These are phyloP conservation scores for Gnomoniopsis smithogilvyi DNA, from an alignment of 2,329 filamentous ascomycete species.

Conservation along the genomic window DNA sequence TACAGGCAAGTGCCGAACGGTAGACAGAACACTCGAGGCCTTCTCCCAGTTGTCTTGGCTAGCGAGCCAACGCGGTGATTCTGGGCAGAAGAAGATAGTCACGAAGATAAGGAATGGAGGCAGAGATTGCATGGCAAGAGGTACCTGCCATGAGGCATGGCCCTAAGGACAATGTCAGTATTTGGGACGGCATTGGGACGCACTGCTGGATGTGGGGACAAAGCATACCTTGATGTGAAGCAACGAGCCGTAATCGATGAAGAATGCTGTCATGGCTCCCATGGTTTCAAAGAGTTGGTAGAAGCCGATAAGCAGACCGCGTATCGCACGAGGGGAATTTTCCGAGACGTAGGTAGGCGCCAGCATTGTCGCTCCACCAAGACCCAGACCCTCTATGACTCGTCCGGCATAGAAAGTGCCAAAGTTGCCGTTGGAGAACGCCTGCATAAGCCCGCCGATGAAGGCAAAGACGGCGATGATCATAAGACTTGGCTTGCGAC, in stretches of 20 bases:
- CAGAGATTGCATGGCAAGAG: conserved; percentile 59
- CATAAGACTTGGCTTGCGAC: conserved; percentile 53
- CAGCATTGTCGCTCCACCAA: conserved; percentile 39
- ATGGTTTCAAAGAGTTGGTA: conserved; percentile 46
- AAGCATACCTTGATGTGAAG: conserved; percentile 32
- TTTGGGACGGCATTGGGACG: no score
- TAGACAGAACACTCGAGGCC: conserved; percentile 27
- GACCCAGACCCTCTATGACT: conserved; percentile 46
- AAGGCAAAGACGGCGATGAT: conserved; percentile 52
- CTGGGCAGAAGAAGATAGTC: conserved; percentile 56
- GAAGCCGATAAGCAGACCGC: conserved; percentile 40
- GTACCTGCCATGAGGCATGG: conserved; percentile 32
- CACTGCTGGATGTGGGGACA: no score
- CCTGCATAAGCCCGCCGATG: conserved; percentile 59
- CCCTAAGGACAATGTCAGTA: conserved; percentile 3
- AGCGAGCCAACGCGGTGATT: conserved; percentile 62
- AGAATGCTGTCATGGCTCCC: conserved; percentile 40
- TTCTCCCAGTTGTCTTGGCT: conserved; percentile 64
- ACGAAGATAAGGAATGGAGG: conserved; percentile 51
- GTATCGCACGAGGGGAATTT: conserved; percentile 41
- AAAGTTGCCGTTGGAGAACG: conserved; percentile 53
- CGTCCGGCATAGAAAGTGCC: conserved; percentile 61
- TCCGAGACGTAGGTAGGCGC: conserved; percentile 44
- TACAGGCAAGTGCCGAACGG: conserved; percentile 31
- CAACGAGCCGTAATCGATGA: conserved; percentile 49